Base-by-base conservation (phyloP, 768 basidiomycete species). In the Suillus sp. region DNA sequence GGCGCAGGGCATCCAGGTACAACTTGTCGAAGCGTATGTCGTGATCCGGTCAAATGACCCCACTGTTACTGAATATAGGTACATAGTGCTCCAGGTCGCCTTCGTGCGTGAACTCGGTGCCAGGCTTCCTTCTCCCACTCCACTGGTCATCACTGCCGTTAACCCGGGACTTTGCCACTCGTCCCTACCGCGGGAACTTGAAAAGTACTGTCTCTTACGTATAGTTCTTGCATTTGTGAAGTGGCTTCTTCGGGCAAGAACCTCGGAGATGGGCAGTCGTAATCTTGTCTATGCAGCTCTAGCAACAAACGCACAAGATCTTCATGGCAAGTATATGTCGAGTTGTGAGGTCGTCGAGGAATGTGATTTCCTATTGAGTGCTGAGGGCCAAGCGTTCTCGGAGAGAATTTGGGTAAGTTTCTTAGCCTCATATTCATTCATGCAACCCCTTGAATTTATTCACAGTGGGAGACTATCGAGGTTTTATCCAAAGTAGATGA, bases 81-180 rank as follows among this genome's bases (percentile, higher is more conserved):
- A 18, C 18, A 18, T 37, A 79, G 75, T 77, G 2, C 60, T 80
- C 8, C 66, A 71, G 13, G 22, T 78, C n/a, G 65, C 77, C 32
- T 77, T 80, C 51, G 54, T 71, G 32, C 74, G 73, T n/a, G 74
- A 75, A 54, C 69, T 80, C 16, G 67, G 67, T 1, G 67, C 64
- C 1, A 73, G 73, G 51, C 73, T 78, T 22, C 65, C 70, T 5
- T 37, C 61, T 8, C 11, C 66, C 4, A 63, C 65, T 2, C 48
- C 73, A 5, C 37, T 80, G 13, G 60, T 77, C 9, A 64, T 30
- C 50, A 69, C 30, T 72, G 68, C 67, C 38, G 68, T 73, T 37
- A 65, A 74, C 59, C 78, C 79, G 0, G 79, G 80, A 2, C 74
- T 70, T 60, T 80, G 75, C 30, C 25, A 64, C n/a, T 76, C 78